Percentiles rank a stretch among this genome's conserved stretches.
phyloP scores from a whole-genome alignment of 1,139 yeast species.

The Meyerozyma guilliermondii region DNA sequence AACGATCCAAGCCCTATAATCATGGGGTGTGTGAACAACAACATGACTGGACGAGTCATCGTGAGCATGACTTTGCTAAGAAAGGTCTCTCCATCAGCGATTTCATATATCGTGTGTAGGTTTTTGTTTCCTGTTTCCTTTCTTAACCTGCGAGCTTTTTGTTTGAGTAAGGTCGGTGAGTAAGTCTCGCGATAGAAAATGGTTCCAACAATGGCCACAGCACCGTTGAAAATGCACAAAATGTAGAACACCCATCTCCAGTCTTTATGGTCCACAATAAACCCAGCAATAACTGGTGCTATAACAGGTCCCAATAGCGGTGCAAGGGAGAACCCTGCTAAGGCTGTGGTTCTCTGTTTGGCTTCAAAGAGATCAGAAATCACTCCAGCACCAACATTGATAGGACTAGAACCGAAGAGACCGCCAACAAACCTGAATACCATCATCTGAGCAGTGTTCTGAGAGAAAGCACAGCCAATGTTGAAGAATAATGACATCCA shows the following conservation, averaged over 20 bases:
- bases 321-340: conserved; percentile 41
- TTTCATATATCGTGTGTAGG: conserved; percentile 55
- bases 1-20: conserved; percentile 51
- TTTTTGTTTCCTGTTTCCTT: conserved; percentile 49
- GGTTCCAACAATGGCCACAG: conserved; percentile 39
- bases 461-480: conserved; percentile 12
- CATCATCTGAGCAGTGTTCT: conserved; percentile 23
- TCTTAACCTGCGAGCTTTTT: conserved; percentile 42
- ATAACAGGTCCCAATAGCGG: conserved; percentile 47
- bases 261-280: conserved; percentile 39
- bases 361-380: conserved; percentile 30
- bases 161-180: conserved; percentile 47
- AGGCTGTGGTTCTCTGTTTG: conserved; percentile 31
- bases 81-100: conserved; percentile 30
- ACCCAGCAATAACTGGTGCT: conserved; percentile 58
- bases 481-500: conserved; percentile 19
- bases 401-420: conserved; percentile 25
- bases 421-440: conserved; percentile 26
- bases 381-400: conserved; percentile 44
- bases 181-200: conserved; percentile 51
- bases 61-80: conserved; percentile 28
- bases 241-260: conserved; percentile 67
- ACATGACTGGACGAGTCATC: conserved; percentile 48
- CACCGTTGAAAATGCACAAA: conserved; percentile 51
- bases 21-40: conserved; percentile 56